Evolutionary conservation across 2,329 filamentous ascomycete genomes (phyloP).

Genomic region (Stromatinia cepivora): DNA sequence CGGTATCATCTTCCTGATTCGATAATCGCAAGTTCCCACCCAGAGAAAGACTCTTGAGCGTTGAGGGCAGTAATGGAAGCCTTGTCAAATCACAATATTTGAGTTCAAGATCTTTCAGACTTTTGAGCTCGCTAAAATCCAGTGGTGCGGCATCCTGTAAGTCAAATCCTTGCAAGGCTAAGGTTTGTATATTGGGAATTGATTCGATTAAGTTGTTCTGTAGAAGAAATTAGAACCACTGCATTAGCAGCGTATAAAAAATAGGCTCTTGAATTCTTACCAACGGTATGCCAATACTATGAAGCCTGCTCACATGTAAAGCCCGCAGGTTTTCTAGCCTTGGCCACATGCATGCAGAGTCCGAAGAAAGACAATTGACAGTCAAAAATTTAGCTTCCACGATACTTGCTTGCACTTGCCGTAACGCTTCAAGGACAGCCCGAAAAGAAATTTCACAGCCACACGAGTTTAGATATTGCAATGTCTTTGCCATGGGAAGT

Average conservation of each 20-base stretch:
- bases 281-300: background rate
- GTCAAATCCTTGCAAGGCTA: background rate
- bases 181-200: slow-evolving; percentile 13
- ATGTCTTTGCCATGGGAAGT: slow-evolving; percentile 29
- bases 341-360: slow-evolving; percentile 5
- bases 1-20: background rate
- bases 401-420: slow-evolving; percentile 29
- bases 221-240: background rate
- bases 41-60: slow-evolving; percentile 35
- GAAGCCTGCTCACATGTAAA: slow-evolving; percentile 23
- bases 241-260: background rate
- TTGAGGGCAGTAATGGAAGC: slow-evolving; percentile 35
- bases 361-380: slow-evolving; percentile 17
- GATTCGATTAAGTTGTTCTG: slow-evolving; percentile 7
- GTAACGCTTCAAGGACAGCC: slow-evolving; percentile 26
- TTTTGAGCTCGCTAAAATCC: background rate
- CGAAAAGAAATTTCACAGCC: slow-evolving; percentile 29
- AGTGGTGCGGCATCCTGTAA: background rate
- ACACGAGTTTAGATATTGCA: slow-evolving; percentile 29
- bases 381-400: slow-evolving; percentile 29
- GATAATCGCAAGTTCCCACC: slow-evolving; percentile 23
- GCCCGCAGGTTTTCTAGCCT: slow-evolving; percentile 28
- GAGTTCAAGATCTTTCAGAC: slow-evolving; percentile 31
- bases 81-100: slow-evolving; percentile 25
- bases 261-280: background rate